phyloP scores from a whole-genome alignment of 371 early-diverging fungal species.

The Parasitella parasitica region DNA sequence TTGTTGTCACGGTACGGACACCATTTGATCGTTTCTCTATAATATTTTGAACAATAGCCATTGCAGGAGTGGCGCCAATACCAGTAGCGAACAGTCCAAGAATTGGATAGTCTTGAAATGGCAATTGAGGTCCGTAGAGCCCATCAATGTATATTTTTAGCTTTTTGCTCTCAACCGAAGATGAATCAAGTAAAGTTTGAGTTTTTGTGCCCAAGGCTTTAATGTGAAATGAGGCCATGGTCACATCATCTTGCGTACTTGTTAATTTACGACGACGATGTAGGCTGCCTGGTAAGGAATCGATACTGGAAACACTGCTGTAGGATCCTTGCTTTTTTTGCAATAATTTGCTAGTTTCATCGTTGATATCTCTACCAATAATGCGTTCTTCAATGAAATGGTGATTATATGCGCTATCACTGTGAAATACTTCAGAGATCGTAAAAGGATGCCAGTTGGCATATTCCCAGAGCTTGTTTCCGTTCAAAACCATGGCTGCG shows the following conservation, averaged over 20 bases:
- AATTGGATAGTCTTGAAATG: constrained; percentile 41
- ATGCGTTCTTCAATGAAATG: constrained; percentile 18
- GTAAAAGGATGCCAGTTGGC: constrained; percentile 51
- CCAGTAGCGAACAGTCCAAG: constrained; percentile 38
- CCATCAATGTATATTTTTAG: constrained; percentile 42
- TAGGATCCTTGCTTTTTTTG: background rate
- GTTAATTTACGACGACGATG: constrained; percentile 24
- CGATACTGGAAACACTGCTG: constrained; percentile 8
- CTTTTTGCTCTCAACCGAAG: constrained; percentile 3
- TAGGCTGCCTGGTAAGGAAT: constrained; percentile 10
- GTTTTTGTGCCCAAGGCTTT: constrained; percentile 45
- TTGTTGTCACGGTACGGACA: constrained; percentile 32
- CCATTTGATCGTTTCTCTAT: constrained; percentile 39
- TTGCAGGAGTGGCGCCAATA: constrained; percentile 48
- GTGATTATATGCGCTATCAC: background rate
- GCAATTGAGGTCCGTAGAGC: constrained; percentile 42
- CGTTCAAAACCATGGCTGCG: constrained; percentile 27
- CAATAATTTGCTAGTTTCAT: background rate
- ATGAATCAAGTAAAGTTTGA: constrained; percentile 12
- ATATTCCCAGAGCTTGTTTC: constrained; percentile 21
- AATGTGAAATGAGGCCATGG: constrained; percentile 38
- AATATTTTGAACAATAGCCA: constrained; percentile 42
- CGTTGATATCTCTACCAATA: background rate
- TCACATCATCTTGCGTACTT: constrained; percentile 1
- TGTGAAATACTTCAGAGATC: constrained; percentile 38